A percentile compares a stretch with the other conserved stretches of the same genome.
Conservation (phyloP, 805 yeast genomes). For the baker's yeast (Saccharomyces cerevisiae) region DNA sequence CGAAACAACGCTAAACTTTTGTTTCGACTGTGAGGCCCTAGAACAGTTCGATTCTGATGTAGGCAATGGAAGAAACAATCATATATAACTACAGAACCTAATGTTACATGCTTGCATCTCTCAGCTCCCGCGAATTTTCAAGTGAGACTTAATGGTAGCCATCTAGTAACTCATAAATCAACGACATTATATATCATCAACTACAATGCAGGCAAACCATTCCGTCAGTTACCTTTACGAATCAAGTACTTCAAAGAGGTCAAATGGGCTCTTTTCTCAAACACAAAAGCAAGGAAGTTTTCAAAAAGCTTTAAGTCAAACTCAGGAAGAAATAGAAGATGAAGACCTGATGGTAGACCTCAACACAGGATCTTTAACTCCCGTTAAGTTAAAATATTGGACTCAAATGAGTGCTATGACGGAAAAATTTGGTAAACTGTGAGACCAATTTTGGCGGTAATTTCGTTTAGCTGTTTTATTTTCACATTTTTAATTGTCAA, state of each 20-base stretch:
- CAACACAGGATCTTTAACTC: slow-evolving; percentile 23
- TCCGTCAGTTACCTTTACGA: background rate
- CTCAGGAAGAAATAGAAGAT: slow-evolving; percentile 3
- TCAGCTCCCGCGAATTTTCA: background rate
- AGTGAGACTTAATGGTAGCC: background rate
- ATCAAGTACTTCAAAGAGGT: background rate
- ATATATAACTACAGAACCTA: background rate
- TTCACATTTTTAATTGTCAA: background rate
- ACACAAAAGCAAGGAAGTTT: background rate
- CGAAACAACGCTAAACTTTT: background rate
- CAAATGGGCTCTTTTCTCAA: background rate
- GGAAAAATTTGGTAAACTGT: slow-evolving; percentile 20
- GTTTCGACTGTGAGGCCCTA: background rate
- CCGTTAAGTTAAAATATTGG: slow-evolving; percentile 21
- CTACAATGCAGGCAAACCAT: background rate
- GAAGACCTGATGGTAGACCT: slow-evolving; percentile 29
- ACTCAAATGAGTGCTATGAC: slow-evolving; percentile 20
- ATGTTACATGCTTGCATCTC: background rate
- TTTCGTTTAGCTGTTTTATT: background rate
- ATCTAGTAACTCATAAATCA: background rate
- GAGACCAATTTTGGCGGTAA: background rate
- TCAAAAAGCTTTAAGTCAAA: background rate
- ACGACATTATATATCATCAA: background rate
- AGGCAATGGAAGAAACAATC: background rate
- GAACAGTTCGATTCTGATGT: background rate